Base-by-base conservation (phyloP, 441 rosid species). In the Brassica balearica region DNA sequence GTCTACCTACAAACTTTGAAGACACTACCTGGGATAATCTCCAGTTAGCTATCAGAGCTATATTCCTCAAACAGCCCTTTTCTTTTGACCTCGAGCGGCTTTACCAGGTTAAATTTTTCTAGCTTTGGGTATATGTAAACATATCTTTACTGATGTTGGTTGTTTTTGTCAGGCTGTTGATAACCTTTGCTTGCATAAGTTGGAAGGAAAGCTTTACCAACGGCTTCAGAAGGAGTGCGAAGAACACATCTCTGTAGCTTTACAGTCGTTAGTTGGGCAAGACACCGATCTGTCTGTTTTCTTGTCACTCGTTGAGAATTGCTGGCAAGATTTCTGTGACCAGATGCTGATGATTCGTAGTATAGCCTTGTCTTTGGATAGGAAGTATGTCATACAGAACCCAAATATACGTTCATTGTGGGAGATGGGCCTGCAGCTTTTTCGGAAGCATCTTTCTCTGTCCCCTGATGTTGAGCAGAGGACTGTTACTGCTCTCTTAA, bases 381-480 rank as follows among this genome's bases (percentile, higher is more conserved):
- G 96, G 81, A 94, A 94, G 36, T 92, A 92, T 76, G 97, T 94
- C 80, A 96, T 94, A 83, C 97, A 91, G 81, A 92, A 89, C 77
- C 89, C 95, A 73, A 89, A 85, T 85, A 88, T 91, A 65, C 89
- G 90, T 38, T 96, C 97, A 0, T 75, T 96, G 64, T 96, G 98
- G 99, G 98, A 94, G 85, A 94, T 94, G 97, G 99, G 98, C 72
- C 83, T 96, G 90, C 98, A 92, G 69, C 95, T 96, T 79, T 96
- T 94, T 77, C 85, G 95, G 51, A 94, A 90, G 83, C 91, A 90
- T 87, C 96, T 96, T 83, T 87, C 94, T 76, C 71, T 90, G 77
- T 88, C 88, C 77, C 85, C 88, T 19, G 99, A 96, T 86, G 99
- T 96, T 76, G 97, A 96, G 88, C 97, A 93, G 85, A 92, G 93